These are phyloP conservation scores for Eremomyces bilateralis DNA, from an alignment of 495 filamentous ascomycete species.

Conservation along the genomic window DNA sequence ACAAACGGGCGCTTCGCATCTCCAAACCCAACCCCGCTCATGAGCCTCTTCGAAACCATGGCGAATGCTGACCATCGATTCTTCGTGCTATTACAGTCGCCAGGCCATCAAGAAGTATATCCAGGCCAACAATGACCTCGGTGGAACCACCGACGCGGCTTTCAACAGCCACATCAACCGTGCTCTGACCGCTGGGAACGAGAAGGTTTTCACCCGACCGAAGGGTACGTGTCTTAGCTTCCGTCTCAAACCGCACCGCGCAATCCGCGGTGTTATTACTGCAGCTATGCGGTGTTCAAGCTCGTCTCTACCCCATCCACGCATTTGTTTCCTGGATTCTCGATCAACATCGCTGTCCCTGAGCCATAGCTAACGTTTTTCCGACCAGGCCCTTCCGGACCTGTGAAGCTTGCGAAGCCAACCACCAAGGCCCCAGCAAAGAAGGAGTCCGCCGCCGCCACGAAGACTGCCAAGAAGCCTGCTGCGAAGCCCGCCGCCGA, in stretches of 20 bases:
- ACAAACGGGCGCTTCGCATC: too few species aligned
- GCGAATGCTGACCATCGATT: too few species aligned
- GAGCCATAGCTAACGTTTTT: constrained; percentile 21
- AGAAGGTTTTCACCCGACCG: constrained; percentile 83
- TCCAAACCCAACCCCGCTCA: too few species aligned
- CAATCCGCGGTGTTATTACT: too few species aligned
- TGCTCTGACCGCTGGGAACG: constrained; percentile 69
- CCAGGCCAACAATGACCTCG: constrained; percentile 78
- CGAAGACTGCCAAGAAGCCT: constrained; percentile 22
- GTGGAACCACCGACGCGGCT: constrained; percentile 38
- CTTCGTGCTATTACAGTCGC: constrained; percentile 37
- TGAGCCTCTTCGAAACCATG: too few species aligned
- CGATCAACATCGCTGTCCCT: background rate
- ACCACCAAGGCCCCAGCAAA: background rate
- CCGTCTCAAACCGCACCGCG: constrained; percentile 1
- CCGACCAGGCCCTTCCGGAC: constrained; percentile 58
- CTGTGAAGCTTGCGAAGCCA: constrained; percentile 81
- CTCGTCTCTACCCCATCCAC: too few species aligned
- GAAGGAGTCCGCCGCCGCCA: constrained; percentile 12
- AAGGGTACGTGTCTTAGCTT: constrained; percentile 50
- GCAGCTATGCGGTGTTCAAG: too few species aligned
- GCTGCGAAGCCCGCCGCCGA: constrained; percentile 27
- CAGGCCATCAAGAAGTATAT: constrained; percentile 98
- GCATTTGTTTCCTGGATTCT: constrained; percentile 1
- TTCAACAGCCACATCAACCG: constrained; percentile 91